Percentiles rank a stretch among this genome's conserved stretches.
These are phyloP conservation scores for Wickerhamiella azyma DNA, from an alignment of 805 yeast species.

Conservation along the genomic window DNA sequence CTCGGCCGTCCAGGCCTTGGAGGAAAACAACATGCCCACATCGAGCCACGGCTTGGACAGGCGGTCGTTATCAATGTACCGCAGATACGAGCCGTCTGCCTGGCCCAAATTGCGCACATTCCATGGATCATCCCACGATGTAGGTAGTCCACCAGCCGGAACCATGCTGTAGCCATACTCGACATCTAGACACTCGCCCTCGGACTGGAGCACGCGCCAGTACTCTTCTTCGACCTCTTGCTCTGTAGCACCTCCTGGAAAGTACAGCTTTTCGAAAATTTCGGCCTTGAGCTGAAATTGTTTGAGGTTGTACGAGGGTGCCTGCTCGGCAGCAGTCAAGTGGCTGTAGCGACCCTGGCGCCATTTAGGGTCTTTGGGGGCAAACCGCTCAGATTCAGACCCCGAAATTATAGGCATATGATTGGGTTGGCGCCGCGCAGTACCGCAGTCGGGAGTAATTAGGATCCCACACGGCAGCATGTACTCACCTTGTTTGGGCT, in stretches of 20 bases:
- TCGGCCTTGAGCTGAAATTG: conserved; percentile 7
- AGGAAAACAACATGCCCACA: conserved; percentile 67
- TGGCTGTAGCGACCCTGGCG: neutral
- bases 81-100: conserved; percentile 54
- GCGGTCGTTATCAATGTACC: conserved; percentile 33
- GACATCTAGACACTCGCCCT: conserved; percentile 5
- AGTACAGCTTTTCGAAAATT: conserved; percentile 1
- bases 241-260: neutral
- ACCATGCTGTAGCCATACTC: conserved; percentile 6
- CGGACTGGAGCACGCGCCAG: conserved; percentile 6
- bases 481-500: conserved; percentile 34
- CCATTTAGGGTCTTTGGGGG: neutral
- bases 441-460: conserved; percentile 2
- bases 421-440: neutral
- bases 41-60: conserved; percentile 50
- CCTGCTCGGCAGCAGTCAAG: neutral
- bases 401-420: neutral
- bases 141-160: neutral
- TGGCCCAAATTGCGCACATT: conserved; percentile 62
- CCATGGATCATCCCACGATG: conserved; percentile 34
- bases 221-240: conserved; percentile 7
- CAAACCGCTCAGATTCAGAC: neutral
- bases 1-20: conserved; percentile 85
- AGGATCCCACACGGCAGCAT: conserved; percentile 7
- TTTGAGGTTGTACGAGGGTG: conserved; percentile 7